Evolutionary conservation across 2,329 filamentous ascomycete genomes (phyloP), one percentile per base, ranked within the genome.

Genomic region (Claviceps fusiformis): DNA sequence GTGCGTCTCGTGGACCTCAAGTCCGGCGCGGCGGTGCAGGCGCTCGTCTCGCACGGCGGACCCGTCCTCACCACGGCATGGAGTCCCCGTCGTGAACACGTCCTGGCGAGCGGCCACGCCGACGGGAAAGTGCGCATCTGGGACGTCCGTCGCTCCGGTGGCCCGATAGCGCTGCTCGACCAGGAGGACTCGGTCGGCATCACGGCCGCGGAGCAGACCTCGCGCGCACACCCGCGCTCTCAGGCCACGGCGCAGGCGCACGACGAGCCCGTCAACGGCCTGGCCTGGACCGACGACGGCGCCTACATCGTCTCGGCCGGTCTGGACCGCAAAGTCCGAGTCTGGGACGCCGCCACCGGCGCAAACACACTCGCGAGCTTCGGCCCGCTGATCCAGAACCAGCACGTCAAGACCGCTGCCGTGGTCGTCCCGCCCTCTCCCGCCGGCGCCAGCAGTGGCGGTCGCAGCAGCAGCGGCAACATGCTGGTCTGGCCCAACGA

Each of bases 351-450:
- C 1, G 76, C 76, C 0, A 88, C 82, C 0, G 89, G 90, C 2
- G 86, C 86, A 19, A 96, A 97, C 67, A 95, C 88, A 0, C 80
- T 96, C 6, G 87, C 87, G 0, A 91, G 86, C 67, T 97, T 96
- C 65, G 90, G 90, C 0, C 87, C 91, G 0, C 77, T 83, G 33
- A 77, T 96, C 45, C 85, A 84, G 62, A 96, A 96, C 66, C 77
- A 73, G 60, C 83, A 79, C 61, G 73, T 85, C 5, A 79, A 78
- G 24, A 83, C 77, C 57, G 73, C 80, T 24, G 76, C 74, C 49
- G 81, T 89, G 56, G 70, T 89, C 54, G 68, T 83, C 9, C 75
- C 83, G 0, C 89, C 90, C 0, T 74, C 73, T 79, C 79, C 3
- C 69, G 5, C 8, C 19, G 19, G 31, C 5, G 31, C 72, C 5